phyloP scores from a whole-genome alignment of 139 green algal genomes.

The Auxenochlorella pyrenoidosa region DNA sequence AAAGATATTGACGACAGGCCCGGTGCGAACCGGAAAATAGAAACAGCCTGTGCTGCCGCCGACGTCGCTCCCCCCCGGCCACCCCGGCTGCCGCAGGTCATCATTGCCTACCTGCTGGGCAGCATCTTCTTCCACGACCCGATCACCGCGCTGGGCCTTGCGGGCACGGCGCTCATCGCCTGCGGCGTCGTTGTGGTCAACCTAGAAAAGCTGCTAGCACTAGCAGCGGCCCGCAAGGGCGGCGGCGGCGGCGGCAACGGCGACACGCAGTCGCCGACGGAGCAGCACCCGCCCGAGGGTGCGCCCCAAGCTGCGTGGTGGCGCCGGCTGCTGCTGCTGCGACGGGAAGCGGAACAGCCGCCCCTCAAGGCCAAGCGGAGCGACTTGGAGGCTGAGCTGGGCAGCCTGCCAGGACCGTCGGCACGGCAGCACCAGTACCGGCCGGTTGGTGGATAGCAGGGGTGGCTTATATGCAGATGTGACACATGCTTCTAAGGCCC shows the following conservation, averaged over 20 bases:
- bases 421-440: background rate
- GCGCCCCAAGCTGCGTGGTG: background rate
- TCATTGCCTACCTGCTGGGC: slow-evolving; percentile 41
- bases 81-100: slow-evolving; percentile 3
- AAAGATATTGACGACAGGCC: background rate
- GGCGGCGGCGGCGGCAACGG: background rate
- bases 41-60: too few relatives aligned
- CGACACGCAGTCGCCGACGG: background rate
- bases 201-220: slow-evolving; percentile 14
- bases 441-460: background rate
- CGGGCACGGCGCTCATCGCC: slow-evolving; percentile 42
- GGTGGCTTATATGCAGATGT: too few relatives aligned
- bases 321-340: background rate
- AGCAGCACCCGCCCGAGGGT: too few relatives aligned
- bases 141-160: slow-evolving; percentile 22
- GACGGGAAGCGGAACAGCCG: background rate
- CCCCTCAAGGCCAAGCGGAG: background rate
- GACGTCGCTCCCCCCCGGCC: too few relatives aligned
- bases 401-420: background rate
- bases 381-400: background rate
- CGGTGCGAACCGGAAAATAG: too few relatives aligned
- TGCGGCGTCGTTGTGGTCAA: slow-evolving; percentile 44
- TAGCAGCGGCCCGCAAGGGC: background rate
- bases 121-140: slow-evolving; percentile 41
- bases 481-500: too few relatives aligned